Evolutionary conservation across 2,329 filamentous ascomycete genomes (phyloP), one percentile per base, ranked within the genome.

Genomic region (Cryphonectria nitschkei): DNA sequence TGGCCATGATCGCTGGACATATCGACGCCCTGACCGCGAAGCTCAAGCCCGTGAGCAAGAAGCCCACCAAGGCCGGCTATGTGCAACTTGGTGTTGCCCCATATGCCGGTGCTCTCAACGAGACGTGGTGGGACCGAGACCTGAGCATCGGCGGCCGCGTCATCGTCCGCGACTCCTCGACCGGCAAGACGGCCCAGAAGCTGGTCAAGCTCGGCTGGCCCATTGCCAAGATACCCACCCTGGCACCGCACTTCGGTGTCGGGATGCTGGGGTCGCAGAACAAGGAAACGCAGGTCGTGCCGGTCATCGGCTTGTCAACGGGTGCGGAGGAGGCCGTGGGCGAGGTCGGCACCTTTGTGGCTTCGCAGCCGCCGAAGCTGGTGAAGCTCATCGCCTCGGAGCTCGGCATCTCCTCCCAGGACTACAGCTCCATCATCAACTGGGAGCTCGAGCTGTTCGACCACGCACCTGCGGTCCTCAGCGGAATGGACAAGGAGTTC

Each of bases 371-470:
- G 0, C 90, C 92, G 39, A 90, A 90, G 74, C 88, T 99, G 29
- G 94, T 98, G 72, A 90, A 92, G 79, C 89, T 94, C 29, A 97
- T 99, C 77, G 88, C 92, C 9, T 87, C 87, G 19, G 87, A 96
- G 79, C 87, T 98, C n/a, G 89, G 89, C 41, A 88, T 98, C 73
- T 52, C 65, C 26, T 7, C 71, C 50, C 83, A 85, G 67, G 89
- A 93, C 73, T 90, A 92, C 79, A 88, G 85, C 75, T 88, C 86
- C 67, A 97, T 99, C 74, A 84, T 97, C 70, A 97, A 96, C 83
- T 99, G 96, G 96, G 96, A 99, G 79, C 89, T 98, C 52, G 96
- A 99, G 82, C 90, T 99, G 43, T 99, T 92, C 79, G 96, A 98
- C 81, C 88, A 89, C 4, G 94, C 98, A 79, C 93, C 95, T 11